Evolutionary conservation across 768 basidiomycete genomes (phyloP).

Genomic region (Thelephora ganbajun): DNA sequence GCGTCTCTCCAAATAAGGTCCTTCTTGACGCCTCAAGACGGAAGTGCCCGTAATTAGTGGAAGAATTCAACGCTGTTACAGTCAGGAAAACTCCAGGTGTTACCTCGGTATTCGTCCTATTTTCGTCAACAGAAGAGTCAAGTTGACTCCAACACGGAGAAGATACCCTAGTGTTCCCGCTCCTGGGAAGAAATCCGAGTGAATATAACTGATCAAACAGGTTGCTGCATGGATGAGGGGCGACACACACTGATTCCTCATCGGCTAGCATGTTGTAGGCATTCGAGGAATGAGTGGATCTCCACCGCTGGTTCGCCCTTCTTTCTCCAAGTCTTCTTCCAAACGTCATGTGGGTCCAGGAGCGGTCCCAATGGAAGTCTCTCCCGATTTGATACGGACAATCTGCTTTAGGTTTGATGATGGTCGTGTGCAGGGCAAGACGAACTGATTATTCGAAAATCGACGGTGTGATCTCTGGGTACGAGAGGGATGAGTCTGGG

Average conservation of each 20-base stretch:
- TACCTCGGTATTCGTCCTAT: conserved; percentile 57
- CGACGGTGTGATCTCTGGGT: no score
- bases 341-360: conserved; percentile 38
- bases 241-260: conserved; percentile 62
- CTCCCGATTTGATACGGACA: no score
- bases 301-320: conserved; percentile 64
- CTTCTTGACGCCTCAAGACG: conserved; percentile 56
- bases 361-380: no score
- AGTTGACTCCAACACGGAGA: conserved; percentile 71
- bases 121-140: conserved; percentile 62
- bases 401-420: no score
- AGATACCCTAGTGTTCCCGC: conserved; percentile 70
- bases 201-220: not conserved
- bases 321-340: conserved; percentile 74
- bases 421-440: no score
- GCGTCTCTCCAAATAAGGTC: conserved; percentile 75
- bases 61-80: not conserved
- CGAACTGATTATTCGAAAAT: no score
- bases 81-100: conserved; percentile 8
- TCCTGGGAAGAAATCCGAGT: conserved; percentile 28
- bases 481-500: no score
- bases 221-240: not conserved
- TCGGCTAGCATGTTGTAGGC: conserved; percentile 52
- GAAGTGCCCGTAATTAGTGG: conserved; percentile 29
- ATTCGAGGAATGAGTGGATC: conserved; percentile 45